A percentile compares a stretch with the other conserved stretches of the same genome.
phyloP scores from a whole-genome alignment of 2,329 filamentous ascomycete genomes.

The Sporothrix schenckii region DNA sequence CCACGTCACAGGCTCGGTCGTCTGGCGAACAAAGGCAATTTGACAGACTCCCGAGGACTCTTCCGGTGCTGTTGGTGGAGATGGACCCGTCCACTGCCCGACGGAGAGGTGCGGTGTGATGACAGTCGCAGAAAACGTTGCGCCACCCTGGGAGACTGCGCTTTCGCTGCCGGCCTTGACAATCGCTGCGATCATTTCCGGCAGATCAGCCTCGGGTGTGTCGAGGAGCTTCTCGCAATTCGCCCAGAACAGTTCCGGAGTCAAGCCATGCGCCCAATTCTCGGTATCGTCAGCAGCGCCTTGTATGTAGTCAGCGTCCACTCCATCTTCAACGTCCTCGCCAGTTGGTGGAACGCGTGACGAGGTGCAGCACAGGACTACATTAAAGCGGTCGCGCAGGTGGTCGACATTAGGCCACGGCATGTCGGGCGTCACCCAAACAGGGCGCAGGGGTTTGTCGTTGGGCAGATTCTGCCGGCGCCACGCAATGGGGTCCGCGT shows the following conservation, averaged over 20 bases:
- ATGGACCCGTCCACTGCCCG: constrained; percentile 28
- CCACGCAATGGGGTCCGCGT: neutral
- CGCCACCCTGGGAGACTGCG: constrained; percentile 40
- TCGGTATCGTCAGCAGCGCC: constrained; percentile 94
- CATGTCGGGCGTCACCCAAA: constrained; percentile 66
- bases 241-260: constrained; percentile 77
- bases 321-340: constrained; percentile 68
- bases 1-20: constrained; percentile 52
- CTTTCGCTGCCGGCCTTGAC: constrained; percentile 42
- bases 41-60: constrained; percentile 33
- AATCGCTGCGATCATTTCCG: constrained; percentile 53
- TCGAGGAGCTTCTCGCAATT: constrained; percentile 63
- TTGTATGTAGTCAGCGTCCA: constrained; percentile 94
- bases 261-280: constrained; percentile 84
- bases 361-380: constrained; percentile 83
- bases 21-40: constrained; percentile 50
- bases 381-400: constrained; percentile 58
- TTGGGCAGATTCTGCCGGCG: constrained; percentile 58
- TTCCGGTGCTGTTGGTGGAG: constrained; percentile 7
- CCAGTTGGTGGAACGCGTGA: constrained; percentile 68
- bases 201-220: constrained; percentile 66
- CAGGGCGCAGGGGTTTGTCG: constrained; percentile 70
- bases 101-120: constrained; percentile 39
- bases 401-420: constrained; percentile 45
- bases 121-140: constrained; percentile 1